Base-by-base conservation (phyloP, 164 flowering plant genomes). In the Cinnamomum chago region DNA sequence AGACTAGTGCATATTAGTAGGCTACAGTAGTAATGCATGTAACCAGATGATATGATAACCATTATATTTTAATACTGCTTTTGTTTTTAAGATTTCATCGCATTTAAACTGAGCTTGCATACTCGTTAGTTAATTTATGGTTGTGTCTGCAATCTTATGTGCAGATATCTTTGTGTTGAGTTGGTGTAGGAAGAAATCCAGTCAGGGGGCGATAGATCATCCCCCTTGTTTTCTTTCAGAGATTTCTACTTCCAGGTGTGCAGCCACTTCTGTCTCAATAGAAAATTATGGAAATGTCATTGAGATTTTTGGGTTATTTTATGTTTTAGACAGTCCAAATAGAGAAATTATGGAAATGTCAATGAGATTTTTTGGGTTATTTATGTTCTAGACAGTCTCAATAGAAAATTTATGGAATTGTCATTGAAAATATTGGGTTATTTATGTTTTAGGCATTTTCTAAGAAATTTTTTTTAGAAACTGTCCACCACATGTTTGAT, bases 211-310 rank as follows among this genome's bases (percentile, higher is more conserved):
- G 69, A 79, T 80, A 77, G 83, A 84, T 80, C 79, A 75, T 79
- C 75, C 65, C 72, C 28, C 73, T 47, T 70, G 74, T 75, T 58
- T 70, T 64, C 72, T 75, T 71, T 74, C 60, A 55, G 67, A 13
- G 12, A 6, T 28, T 6, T 20, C 22, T 58, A n/a, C 35, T 12
- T 11, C 13, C n/a, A 67, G 81, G 82, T 35, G 65, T 40, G n/a
- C 24, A 13, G 85, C 70, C 58, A 77, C 77, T 80, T 78, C 73
- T 79, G 81, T 84, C 74, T 77, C 76, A 86, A 55, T 81, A 86
- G 86, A 81, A 83, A 78, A 75, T 58, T 73, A 72, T 72, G 66
- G 58, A 68, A 28, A 82, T 75, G 71, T 78, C 52, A 55, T 74
- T 27, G 65, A 67, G 67, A 71, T 68, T 30, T 60, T 62, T 14